Conservation (phyloP, 1,284 basidiomycete genomes). For the Volvariella surrecta region DNA sequence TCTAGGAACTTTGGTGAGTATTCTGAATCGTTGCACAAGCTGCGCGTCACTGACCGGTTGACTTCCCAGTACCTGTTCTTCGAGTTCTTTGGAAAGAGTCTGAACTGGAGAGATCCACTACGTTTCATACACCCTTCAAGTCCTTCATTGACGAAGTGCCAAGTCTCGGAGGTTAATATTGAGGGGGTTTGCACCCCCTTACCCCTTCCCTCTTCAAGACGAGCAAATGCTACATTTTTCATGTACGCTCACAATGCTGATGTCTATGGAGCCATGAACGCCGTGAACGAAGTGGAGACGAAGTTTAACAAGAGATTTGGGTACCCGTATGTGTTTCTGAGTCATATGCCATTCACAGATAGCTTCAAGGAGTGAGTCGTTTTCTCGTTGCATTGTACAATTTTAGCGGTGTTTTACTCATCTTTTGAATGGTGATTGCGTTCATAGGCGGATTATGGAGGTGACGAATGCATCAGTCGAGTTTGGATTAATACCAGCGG, state of each 20-base stretch:
- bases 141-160: too few relatives aligned
- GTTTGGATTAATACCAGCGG: background rate
- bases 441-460: background rate
- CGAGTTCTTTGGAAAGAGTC: too few relatives aligned
- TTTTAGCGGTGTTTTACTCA: background rate
- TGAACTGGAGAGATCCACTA: too few relatives aligned
- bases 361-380: slow-evolving; percentile 9
- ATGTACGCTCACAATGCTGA: background rate
- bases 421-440: background rate
- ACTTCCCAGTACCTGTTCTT: too few relatives aligned
- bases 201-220: too few relatives aligned
- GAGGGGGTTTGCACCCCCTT: too few relatives aligned
- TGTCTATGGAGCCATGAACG: background rate
- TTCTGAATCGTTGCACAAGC: too few relatives aligned
- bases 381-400: background rate
- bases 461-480: background rate
- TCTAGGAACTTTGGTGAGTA: too few relatives aligned
- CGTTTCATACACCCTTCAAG: too few relatives aligned
- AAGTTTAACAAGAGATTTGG: slow-evolving; percentile 10
- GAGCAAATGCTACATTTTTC: background rate
- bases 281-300: slow-evolving; percentile 7
- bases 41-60: too few relatives aligned
- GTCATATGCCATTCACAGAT: slow-evolving; percentile 11
- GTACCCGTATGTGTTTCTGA: slow-evolving; percentile 14
- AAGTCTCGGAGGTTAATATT: too few relatives aligned